Base-by-base conservation (phyloP, 1,139 yeast species). In the Taiozyma sp. region DNA sequence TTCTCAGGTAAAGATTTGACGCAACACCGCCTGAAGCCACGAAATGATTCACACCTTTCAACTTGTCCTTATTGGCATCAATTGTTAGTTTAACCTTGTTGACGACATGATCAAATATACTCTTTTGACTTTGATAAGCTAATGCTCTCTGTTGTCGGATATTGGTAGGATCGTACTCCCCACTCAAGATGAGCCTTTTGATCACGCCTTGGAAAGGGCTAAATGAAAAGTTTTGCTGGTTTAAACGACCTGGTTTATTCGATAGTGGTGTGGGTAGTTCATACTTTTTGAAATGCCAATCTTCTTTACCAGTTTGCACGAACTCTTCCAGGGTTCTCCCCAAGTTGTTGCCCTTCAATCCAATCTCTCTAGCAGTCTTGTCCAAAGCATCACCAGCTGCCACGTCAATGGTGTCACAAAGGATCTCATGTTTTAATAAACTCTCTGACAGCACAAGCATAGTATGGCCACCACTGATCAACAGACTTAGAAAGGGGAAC, bases 21-120 rank as follows among this genome's bases (percentile, higher is more conserved):
- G 95, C 96, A 1, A 93, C 98, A 7, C 99, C 99, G 8, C 99
- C 99, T 0, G 98, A 87, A 53, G 92, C 82, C 1, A 93, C 87
- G 59, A 92, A 78, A 56, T 82, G 81, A 27, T 69, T 65, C 7
- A 82, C 80, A 2, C 72, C 74, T 1, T 56, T 55, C 28, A 82
- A 69, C 52, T 73, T 71, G 2, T 73, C 71, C 34, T 70, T 69
- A 54, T 79, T 75, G 49, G 72, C 65, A 29, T 61, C 59, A 3
- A 84, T 58, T 0, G 86, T 81, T 4, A 83, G 70, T 52, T 78
- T 75, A 2, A 87, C 73, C 54, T 92, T 80, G 38, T 82, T 80
- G 1, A 84, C 71, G 10, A 91, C 73, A 65, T 93, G 98, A 47
- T 77, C 75, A 65, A 92, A 89, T 7, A 88, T 72, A 0, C 82